Base-by-base conservation (phyloP, 1,284 basidiomycete species). In the Cutaneotrichosporon arboriforme region DNA sequence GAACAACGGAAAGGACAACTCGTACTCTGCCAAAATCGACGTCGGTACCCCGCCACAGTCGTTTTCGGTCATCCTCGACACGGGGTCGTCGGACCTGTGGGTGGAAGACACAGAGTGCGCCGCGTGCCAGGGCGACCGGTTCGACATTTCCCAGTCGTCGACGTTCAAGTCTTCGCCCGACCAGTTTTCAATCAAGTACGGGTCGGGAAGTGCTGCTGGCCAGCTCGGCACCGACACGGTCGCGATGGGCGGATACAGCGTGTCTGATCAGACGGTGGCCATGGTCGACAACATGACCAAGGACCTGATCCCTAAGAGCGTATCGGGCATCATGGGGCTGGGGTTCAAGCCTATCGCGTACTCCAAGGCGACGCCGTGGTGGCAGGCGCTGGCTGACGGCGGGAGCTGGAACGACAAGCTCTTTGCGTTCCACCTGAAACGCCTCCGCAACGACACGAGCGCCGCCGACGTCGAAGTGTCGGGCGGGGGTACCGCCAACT, bases 361-460 rank as follows among this genome's bases (percentile, higher is more conserved):
- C 41, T 76, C 76, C 21, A 64, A 68, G n/a, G 72, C 76, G 0
- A 70, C 66, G 8, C 79, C 80, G 5, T 78, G 79, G 72, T 80
- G 79, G 75, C 57, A 91, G 70, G 80, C 83, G 0, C 77, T 96
- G 4, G 87, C 80, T 18, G 80, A 79, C 47, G 51, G 54, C 15
- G 14, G 22, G 8, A 74, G 81, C 26, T 86, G 85, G 82, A 78
- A 83, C 49, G 65, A 80, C 8, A 84, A 86, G 0, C 63, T 90
- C 15, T 90, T 94, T 81, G 82, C 81, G 0, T 90, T 94, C 70
- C 84, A 89, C 64, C 77, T 94, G 26, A 86, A 86, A 21, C 81
- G 89, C 46, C 90, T 80, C 67, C 68, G 81, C 41, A 83, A 90
- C 62, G 81, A 79, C 41, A 69, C 80, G 1, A 64, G 61, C 1